Base-by-base conservation (phyloP, 805 yeast species). In the Saturnispora serradocipensis region DNA sequence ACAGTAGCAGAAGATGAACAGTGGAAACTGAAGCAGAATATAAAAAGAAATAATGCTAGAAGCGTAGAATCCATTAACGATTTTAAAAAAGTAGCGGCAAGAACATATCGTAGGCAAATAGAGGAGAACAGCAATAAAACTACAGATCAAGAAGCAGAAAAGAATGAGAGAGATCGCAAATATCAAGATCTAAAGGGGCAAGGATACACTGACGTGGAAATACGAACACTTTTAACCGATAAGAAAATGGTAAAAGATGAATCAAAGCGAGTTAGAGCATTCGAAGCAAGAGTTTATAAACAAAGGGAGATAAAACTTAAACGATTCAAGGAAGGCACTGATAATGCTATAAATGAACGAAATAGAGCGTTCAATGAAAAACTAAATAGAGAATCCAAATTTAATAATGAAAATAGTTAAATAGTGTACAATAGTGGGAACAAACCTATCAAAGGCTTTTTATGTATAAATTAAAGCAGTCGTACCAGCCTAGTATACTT, bases 281-380 rank as follows among this genome's bases (percentile, higher is more conserved):
- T 68, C 50, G 71, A 71, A 51, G 67, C 62, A 59, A 67, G 67
- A 30, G 65, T 67, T 44, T 62, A 63, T 55, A 66, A 65, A 47
- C 67, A 75, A 58, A 67, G 75, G 56, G 67, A 67, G 58, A 60
- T 45, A 4, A 48, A 44, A n/a, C 35, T 25, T 9, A 34, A 28
- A 25, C 45, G 61, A 50, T 67, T 65, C 48, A 63, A 60, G 9
- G 67, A 65, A 10, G 70, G 62, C 3, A 73, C 63, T 4, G 69
- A 62, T 4, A 71, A 62, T 18, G 75, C 68, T 63, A 78, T 86
- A 61, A 86, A 83, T 61, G 88, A 82, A 56, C 82, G 82, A 65
- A 86, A 86, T 70, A 77, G 75, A 61, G 82, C 83, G 58, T 86
- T 86, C 66, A 86, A 86, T 66, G 77, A 76, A 61, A 86, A 86